phyloP scores from a whole-genome alignment of 768 basidiomycete species.

The Tulasnella sp. region DNA sequence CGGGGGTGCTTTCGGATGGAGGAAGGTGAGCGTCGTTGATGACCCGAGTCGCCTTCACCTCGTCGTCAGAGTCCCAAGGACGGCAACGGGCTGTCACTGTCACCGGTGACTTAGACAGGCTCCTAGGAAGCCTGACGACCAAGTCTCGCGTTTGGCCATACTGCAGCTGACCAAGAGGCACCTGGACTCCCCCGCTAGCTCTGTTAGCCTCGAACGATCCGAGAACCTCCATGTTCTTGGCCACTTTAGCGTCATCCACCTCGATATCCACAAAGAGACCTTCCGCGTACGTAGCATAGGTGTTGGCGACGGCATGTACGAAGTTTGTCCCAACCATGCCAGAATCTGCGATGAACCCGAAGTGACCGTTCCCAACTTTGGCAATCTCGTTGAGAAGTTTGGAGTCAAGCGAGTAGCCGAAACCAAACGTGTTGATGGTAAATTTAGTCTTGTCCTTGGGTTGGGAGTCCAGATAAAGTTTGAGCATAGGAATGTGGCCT shows the following conservation, averaged over 20 bases:
- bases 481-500: conserved; percentile 37
- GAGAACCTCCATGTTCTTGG: conserved; percentile 19
- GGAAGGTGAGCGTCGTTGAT: conserved; percentile 6
- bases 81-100: conserved; percentile 25
- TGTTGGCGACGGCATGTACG: conserved; percentile 38
- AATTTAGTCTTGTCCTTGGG: conserved; percentile 22
- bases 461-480: conserved; percentile 35
- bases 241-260: conserved; percentile 23
- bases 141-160: conserved; percentile 38
- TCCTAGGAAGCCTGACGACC: conserved; percentile 20
- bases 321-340: conserved; percentile 39
- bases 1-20: conserved; percentile 9
- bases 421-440: conserved; percentile 38
- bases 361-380: conserved; percentile 31
- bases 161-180: conserved; percentile 26
- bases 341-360: conserved; percentile 37
- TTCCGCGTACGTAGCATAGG: conserved; percentile 37
- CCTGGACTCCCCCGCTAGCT: background rate
- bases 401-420: conserved; percentile 37
- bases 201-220: conserved; percentile 10
- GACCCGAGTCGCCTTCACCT: conserved; percentile 1
- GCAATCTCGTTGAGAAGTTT: conserved; percentile 35
- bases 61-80: conserved; percentile 21
- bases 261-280: conserved; percentile 27
- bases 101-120: conserved; percentile 7